Evolutionary conservation across 2,329 filamentous ascomycete species (phyloP).

Genomic region (Talaromyces verruculosus): DNA sequence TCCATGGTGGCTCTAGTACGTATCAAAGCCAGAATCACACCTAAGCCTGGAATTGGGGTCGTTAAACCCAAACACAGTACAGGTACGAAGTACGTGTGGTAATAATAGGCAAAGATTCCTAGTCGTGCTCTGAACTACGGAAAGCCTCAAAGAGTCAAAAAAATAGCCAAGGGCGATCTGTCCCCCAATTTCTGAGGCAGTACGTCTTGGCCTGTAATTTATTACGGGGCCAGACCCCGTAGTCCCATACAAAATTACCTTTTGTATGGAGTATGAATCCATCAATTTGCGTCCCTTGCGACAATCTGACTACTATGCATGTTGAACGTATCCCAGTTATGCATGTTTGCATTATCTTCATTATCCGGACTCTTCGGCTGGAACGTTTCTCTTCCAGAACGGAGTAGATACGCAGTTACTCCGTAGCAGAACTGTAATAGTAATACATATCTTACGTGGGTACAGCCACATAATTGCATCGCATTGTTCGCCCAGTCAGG

Average conservation of each 20-base stretch:
- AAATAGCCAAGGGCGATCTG: constrained; percentile 2
- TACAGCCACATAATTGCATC: background rate
- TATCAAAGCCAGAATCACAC: background rate
- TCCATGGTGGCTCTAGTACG: background rate
- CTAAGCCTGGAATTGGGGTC: background rate
- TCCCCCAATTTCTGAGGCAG: background rate
- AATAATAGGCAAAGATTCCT: background rate
- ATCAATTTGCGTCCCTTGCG: background rate
- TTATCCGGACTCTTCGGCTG: background rate
- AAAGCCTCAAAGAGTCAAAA: background rate
- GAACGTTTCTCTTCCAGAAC: background rate
- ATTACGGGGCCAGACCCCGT: background rate
- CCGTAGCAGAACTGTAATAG: background rate
- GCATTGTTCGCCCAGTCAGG: background rate
- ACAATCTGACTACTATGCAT: background rate
- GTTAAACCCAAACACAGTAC: background rate
- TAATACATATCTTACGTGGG: background rate
- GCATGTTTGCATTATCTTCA: background rate
- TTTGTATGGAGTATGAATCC: background rate
- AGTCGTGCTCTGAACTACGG: background rate
- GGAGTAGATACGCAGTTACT: background rate
- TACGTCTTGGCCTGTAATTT: background rate
- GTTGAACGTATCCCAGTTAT: background rate
- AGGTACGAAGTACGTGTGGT: background rate
- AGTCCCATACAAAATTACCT: background rate